Base-by-base conservation (phyloP, 352 stramenopile species). In the Pythium grandisporangium region DNA sequence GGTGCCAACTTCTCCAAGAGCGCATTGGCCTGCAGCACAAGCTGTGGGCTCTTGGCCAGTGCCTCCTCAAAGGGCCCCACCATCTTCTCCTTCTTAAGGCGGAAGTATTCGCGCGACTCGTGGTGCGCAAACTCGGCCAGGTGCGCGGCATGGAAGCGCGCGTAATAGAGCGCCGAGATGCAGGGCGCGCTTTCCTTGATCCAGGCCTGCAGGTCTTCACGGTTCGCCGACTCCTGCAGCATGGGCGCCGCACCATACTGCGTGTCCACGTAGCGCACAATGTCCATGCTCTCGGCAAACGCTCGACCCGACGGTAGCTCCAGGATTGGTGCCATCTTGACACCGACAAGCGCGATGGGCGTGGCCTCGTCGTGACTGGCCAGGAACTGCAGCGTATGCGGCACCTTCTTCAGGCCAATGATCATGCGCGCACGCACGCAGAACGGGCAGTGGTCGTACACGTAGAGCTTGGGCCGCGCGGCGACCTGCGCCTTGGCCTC, bases 361-460 rank as follows among this genome's bases (percentile, higher is more conserved):
- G 64, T 77, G 33, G 52, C 56, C 38, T 78, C 64, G 49, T 77
- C 68, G 55, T 81, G 62, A 54, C 43, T 72, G 37, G 63, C 65
- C 39, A 81, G 47, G 51, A 66, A 70, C 26, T 62, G 4, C 11
- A 70, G 53, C 26, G 61, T 45, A 37, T 70, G 43, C 34, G 42
- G 27, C 11, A 73, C 50, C 37, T 66, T 46, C 60, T 82, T 78
- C 27, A 78, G 57, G 3, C 65, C 69, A 16, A 78, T 52, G 22
- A 74, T 70, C 57, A 67, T 62, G 14, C 66, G 65, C 29, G 55
- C 66, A 2, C 69, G 69, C 34, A 70, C 65, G 53, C 66, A 71
- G 51, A 72, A 78, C 3, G 69, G 63, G 41, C 66, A 76, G 41
- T 64, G 50, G 58, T 82, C 69, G 55, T 82, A 82, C 44, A 74